Conservation (phyloP, 768 basidiomycete species). For the Lactarius evosmus region DNA sequence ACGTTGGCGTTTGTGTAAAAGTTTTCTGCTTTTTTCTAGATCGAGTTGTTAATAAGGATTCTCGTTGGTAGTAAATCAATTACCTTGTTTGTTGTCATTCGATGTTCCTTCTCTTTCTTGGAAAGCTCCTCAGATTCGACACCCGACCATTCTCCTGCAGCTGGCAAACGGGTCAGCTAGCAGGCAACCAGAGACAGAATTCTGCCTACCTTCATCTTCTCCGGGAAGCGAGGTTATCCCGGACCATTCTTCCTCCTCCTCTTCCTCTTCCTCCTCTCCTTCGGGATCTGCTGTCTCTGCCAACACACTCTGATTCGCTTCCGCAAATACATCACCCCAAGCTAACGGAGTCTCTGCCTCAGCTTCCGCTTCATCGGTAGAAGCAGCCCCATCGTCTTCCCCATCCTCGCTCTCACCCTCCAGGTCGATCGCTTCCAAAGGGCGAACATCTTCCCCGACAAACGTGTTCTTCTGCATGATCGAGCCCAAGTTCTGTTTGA, state of each 20-base stretch:
- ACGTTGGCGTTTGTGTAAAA: slow-evolving; percentile 85
- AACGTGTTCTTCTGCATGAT: slow-evolving; percentile 90
- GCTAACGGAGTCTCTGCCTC: slow-evolving; percentile 50
- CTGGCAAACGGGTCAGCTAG: slow-evolving; percentile 28
- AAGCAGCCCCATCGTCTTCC: slow-evolving; percentile 43
- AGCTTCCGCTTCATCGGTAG: slow-evolving; percentile 38
- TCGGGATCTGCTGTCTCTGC: slow-evolving; percentile 25
- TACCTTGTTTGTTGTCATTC: slow-evolving; percentile 95
- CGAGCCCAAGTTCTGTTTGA: slow-evolving; percentile 81
- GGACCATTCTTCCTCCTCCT: slow-evolving; percentile 32
- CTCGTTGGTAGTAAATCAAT: slow-evolving; percentile 16
- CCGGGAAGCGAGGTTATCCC: slow-evolving; percentile 23
- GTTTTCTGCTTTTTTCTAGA: slow-evolving; percentile 82
- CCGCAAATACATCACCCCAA: slow-evolving; percentile 87
- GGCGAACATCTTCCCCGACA: slow-evolving; percentile 75
- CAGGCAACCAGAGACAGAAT: not conserved
- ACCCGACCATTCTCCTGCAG: slow-evolving; percentile 33
- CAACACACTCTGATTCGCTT: slow-evolving; percentile 31
- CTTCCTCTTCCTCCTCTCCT: slow-evolving; percentile 32
- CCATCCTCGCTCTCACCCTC: slow-evolving; percentile 33
- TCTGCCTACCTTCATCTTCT: slow-evolving; percentile 20
- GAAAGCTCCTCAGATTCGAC: slow-evolving; percentile 36
- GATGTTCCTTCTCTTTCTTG: slow-evolving; percentile 49
- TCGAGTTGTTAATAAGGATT: too few relatives aligned
- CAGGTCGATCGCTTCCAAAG: slow-evolving; percentile 50